Conservation (phyloP, 2,329 filamentous ascomycete genomes). For the Claviceps purpurea region DNA sequence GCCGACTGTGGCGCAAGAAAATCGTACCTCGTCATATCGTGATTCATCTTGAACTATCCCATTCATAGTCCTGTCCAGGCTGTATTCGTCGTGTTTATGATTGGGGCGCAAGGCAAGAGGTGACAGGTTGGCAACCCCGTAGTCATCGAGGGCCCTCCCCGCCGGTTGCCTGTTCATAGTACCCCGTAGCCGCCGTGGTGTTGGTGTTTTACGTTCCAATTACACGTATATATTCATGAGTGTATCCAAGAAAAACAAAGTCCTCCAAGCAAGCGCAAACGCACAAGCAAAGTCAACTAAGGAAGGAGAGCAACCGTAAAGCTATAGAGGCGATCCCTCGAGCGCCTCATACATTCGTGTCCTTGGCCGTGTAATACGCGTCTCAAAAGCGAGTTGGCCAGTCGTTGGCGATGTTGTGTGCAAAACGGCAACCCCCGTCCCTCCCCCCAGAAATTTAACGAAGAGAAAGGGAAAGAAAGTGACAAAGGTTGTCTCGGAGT, state of each 20-base stretch:
- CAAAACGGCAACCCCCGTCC: background rate
- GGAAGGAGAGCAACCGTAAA: background rate
- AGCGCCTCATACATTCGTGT: conserved; percentile 4
- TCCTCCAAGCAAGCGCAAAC: background rate
- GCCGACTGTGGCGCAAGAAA: background rate
- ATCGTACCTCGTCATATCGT: conserved; percentile 43
- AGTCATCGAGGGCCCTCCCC: conserved; percentile 22
- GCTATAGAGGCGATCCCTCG: background rate
- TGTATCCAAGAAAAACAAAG: conserved; percentile 9
- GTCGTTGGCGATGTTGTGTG: background rate
- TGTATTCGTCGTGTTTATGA: conserved; percentile 41
- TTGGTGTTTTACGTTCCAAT: conserved; percentile 1
- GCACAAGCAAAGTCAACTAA: background rate
- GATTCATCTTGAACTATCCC: conserved; percentile 26
- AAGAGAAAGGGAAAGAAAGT: background rate
- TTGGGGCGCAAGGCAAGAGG: conserved; percentile 24
- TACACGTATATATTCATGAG: conserved; percentile 11
- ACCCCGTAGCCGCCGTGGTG: conserved; percentile 1
- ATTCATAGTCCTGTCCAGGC: conserved; percentile 33
- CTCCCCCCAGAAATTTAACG: background rate
- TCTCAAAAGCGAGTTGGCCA: background rate
- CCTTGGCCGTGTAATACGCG: background rate
- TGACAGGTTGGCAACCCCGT: conserved; percentile 18
- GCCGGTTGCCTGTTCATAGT: conserved; percentile 27
- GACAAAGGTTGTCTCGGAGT: background rate